Base-by-base conservation (phyloP, 345 rosid species). In the Punica granatum region DNA sequence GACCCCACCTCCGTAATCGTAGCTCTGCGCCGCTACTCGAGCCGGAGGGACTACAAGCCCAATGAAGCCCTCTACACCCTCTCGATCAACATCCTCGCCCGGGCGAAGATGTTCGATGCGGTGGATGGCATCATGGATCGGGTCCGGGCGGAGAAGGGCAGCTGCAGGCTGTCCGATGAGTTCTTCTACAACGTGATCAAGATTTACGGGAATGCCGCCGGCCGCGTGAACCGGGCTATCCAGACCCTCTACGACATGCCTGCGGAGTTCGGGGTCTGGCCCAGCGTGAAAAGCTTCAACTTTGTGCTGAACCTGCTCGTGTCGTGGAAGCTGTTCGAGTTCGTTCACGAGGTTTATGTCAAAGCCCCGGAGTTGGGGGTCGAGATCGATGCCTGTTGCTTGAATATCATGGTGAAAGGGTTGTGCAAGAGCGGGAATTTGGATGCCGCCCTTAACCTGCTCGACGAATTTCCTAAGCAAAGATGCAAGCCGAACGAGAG, bases 381-480 rank as follows among this genome's bases (percentile, higher is more conserved):
- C 2, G 96, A 86, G 69, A 86, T 90, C 41, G 98, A 93, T 70
- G 88, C 87, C 36, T 90, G 96, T 66, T 85, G 89, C 62, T 79
- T 93, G 76, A 93, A 90, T 72, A 88, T 93, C 73, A 77, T 93
- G 33, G 75, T 93, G 13, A 93, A 90, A 35, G 97, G 92, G 8
- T 46, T 93, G 44, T 86, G 94, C 44, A 85, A 86, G 76, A 85
- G 78, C 69, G 92, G 94, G 79, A 83, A 84, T 30, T 33, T 89
- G 25, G 74, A 74, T n/a, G 78, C 81, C 67, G 97, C 96, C 60
- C 77, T 78, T 79, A 56, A 90, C 7, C 78, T 90, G 92, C 84
- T 93, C 80, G 97, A 90, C 65, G 98, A 93, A 89, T 93, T 93
- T 89, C 92, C 97, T 75, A 78, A 84, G 61, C 92, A 81, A 65